Percentiles rank a stretch among this genome's conserved stretches.
phyloP scores from a whole-genome alignment of 768 basidiomycete genomes.

The Lyophyllum semitale region DNA sequence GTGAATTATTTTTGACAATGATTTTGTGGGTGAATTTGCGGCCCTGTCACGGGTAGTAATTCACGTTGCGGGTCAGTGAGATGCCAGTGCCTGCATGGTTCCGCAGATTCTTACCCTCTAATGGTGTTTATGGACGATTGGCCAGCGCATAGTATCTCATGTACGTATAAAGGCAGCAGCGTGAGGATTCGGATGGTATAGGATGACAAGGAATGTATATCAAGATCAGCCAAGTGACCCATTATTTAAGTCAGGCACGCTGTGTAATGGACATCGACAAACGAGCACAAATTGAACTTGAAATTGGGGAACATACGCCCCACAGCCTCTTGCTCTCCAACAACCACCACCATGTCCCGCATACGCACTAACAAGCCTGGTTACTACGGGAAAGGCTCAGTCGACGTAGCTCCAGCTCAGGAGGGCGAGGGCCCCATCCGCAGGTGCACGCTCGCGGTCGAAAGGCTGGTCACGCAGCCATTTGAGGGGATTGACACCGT shows the following conservation, averaged over 20 bases:
- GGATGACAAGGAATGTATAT: too few species aligned
- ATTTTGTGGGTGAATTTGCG: not conserved
- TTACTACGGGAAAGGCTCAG: slow-evolving; percentile 64
- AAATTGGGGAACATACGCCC: not conserved
- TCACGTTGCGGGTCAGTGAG: too few species aligned
- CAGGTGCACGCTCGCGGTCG: slow-evolving; percentile 54
- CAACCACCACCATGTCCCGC: slow-evolving; percentile 28
- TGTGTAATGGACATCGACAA: slow-evolving; percentile 11
- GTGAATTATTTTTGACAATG: not conserved
- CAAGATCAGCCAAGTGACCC: not conserved
- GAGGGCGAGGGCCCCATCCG: slow-evolving; percentile 58
- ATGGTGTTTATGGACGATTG: too few species aligned
- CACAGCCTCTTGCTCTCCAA: slow-evolving; percentile 1
- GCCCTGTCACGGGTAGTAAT: too few species aligned
- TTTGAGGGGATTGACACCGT: slow-evolving; percentile 80
- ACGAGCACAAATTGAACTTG: slow-evolving; percentile 9
- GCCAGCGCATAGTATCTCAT: too few species aligned
- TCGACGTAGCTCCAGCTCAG: slow-evolving; percentile 49
- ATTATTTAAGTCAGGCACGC: not conserved
- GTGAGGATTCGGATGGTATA: too few species aligned
- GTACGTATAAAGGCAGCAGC: too few species aligned
- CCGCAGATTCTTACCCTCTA: too few species aligned
- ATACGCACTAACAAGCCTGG: slow-evolving; percentile 41
- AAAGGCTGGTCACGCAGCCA: slow-evolving; percentile 63
- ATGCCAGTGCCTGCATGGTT: too few species aligned